Percentiles rank a stretch among this genome's conserved stretches.
Conservation (phyloP, 2,329 filamentous ascomycete genomes). For the Huntiella decipiens region DNA sequence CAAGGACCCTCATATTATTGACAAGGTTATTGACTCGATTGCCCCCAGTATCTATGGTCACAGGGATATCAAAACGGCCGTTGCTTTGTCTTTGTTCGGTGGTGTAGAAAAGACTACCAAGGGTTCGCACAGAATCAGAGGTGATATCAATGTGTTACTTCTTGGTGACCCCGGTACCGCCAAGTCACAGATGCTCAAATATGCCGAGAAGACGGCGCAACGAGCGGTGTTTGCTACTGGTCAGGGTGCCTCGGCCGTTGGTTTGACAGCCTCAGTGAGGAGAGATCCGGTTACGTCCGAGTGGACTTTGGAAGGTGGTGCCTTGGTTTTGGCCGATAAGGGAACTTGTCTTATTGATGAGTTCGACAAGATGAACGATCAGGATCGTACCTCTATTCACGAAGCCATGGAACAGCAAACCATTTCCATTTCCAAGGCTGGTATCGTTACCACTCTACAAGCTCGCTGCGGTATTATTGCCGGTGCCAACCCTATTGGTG, state of each 20-base stretch:
- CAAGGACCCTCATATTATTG: constrained; percentile 75
- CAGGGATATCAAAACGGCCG: constrained; percentile 88
- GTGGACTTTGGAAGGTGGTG: constrained; percentile 94
- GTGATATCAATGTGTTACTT: constrained; percentile 93
- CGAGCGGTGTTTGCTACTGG: constrained; percentile 94
- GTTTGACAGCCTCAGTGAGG: constrained; percentile 90
- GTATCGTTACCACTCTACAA: constrained; percentile 92
- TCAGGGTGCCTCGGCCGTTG: constrained; percentile 90
- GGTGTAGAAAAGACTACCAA: constrained; percentile 83
- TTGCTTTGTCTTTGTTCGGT: constrained; percentile 84
- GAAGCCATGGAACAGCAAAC: constrained; percentile 99
- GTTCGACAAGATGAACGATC: constrained; percentile 99
- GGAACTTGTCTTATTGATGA: constrained; percentile 95
- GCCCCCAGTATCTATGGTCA: constrained; percentile 97
- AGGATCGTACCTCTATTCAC: constrained; percentile 94
- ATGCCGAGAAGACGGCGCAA: constrained; percentile 92
- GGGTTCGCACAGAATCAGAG: constrained; percentile 76
- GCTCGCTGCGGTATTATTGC: constrained; percentile 92
- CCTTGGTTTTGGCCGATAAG: constrained; percentile 81
- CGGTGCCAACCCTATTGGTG: constrained; percentile 88
- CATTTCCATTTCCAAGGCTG: constrained; percentile 95
- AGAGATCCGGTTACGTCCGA: constrained; percentile 89
- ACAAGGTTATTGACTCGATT: constrained; percentile 83
- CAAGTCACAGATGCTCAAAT: constrained; percentile 94
- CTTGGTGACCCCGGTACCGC: constrained; percentile 94